Conservation (phyloP, 306 rosid species). For the Coriaria nepalensis region DNA sequence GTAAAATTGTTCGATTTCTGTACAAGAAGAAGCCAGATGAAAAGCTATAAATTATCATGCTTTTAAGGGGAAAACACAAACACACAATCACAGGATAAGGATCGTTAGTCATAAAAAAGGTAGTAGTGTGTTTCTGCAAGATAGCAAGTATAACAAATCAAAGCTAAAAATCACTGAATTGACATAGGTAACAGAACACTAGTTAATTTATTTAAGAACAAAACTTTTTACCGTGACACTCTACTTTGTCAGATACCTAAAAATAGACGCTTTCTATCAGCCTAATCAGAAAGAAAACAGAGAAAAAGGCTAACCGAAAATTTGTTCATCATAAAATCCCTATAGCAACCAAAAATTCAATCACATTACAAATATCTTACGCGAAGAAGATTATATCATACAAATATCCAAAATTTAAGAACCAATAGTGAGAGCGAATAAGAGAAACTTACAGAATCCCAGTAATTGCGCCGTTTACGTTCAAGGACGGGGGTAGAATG, state of each 20-base stretch:
- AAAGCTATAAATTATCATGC: constrained; percentile 4
- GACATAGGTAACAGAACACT: not conserved
- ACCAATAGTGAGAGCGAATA: constrained; percentile 7
- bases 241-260: not conserved
- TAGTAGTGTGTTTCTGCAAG: too few relatives aligned
- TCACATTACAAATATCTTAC: not conserved
- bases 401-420: not conserved
- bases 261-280: not conserved
- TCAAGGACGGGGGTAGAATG: constrained; percentile 66
- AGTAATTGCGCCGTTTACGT: constrained; percentile 43
- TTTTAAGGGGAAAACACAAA: too few relatives aligned
- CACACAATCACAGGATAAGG: too few relatives aligned
- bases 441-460: constrained; percentile 47
- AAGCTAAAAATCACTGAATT: not conserved
- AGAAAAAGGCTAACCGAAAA: not conserved
- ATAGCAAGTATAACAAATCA: too few relatives aligned
- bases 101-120: too few relatives aligned
- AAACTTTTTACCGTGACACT: not conserved
- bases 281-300: not conserved
- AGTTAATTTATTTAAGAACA: not conserved
- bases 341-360: not conserved
- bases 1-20: constrained; percentile 45
- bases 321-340: not conserved
- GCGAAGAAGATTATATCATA: not conserved
- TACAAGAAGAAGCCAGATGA: constrained; percentile 7